Evolutionary conservation across 2,329 filamentous ascomycete species (phyloP).

Genomic region (Calonectria montana): DNA sequence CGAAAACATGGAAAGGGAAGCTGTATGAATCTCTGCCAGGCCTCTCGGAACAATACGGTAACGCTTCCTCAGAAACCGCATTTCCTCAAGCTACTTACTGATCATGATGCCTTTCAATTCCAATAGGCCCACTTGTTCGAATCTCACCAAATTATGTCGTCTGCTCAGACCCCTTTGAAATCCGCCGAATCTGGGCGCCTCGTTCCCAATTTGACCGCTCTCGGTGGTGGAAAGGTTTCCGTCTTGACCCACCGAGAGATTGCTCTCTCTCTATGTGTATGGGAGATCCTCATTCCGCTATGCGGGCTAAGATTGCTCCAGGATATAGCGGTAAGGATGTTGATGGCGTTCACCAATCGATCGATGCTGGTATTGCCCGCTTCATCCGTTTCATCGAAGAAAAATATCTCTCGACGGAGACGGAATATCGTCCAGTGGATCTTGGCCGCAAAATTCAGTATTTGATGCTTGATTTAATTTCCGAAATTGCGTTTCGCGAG

Average conservation of each 20-base stretch:
- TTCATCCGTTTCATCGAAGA: constrained; percentile 9
- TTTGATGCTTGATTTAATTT: constrained; percentile 15
- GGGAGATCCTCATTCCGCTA: background rate
- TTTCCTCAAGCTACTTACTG: background rate
- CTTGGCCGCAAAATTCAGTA: constrained; percentile 8
- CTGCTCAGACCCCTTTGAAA: constrained; percentile 2
- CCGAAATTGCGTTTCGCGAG: constrained; percentile 10
- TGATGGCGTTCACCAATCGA: constrained; percentile 1
- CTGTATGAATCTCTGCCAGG: constrained; percentile 2
- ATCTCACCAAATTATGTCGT: constrained; percentile 15
- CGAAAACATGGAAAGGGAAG: constrained; percentile 3
- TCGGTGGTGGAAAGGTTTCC: constrained; percentile 14
- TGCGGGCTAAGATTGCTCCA: constrained; percentile 10
- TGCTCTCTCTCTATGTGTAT: constrained; percentile 13
- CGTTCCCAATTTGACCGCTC: constrained; percentile 10
- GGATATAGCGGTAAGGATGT: constrained; percentile 13
- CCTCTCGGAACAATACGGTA: constrained; percentile 17
- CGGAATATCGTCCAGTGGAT: constrained; percentile 2
- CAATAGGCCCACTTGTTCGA: constrained; percentile 1
- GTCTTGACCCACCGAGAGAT: constrained; percentile 8
- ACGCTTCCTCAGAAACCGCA: background rate
- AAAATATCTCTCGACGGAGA: constrained; percentile 1
- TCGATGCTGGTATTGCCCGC: background rate
- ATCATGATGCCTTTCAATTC: background rate
- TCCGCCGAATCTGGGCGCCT: constrained; percentile 10